Percentiles rank a stretch among this genome's conserved stretches.
Conservation (phyloP, 2,329 filamentous ascomycete genomes). For the Aspergillus jensenii region DNA sequence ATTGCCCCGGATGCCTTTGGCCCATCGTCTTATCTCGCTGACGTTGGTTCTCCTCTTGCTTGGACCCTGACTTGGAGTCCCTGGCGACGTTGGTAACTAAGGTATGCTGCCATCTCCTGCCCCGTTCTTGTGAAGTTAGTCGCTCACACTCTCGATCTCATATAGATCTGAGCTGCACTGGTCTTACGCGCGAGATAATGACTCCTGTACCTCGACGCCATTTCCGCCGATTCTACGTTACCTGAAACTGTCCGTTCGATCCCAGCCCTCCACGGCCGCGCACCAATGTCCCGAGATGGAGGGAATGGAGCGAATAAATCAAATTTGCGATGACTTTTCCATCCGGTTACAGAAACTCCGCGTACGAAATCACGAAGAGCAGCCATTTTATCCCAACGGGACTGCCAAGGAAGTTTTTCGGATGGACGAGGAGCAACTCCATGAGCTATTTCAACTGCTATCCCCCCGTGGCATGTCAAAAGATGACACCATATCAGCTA, state of each 20-base stretch:
- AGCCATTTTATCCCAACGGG: constrained; percentile 19
- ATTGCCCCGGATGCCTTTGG: background rate
- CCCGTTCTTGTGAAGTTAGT: background rate
- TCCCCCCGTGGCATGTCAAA: background rate
- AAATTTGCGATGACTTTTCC: constrained; percentile 14
- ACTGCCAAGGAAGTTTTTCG: constrained; percentile 18
- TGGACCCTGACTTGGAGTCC: background rate
- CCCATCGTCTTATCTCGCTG: background rate
- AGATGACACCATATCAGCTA: background rate
- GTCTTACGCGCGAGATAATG: background rate
- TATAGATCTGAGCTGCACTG: background rate
- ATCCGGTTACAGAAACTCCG: constrained; percentile 6
- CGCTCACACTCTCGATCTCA: background rate
- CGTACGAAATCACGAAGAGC: constrained; percentile 7
- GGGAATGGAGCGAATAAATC: constrained; percentile 6
- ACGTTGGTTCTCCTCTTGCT: background rate
- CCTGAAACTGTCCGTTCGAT: background rate
- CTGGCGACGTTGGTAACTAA: background rate
- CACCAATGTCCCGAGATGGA: background rate
- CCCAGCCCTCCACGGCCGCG: background rate
- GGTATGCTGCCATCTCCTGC: background rate
- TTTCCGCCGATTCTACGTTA: background rate
- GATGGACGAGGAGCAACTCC: constrained; percentile 4
- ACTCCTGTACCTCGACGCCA: background rate
- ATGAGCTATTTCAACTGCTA: constrained; percentile 3